Conservation (phyloP, 139 green algal species). For the Chlorella ohadii region DNA sequence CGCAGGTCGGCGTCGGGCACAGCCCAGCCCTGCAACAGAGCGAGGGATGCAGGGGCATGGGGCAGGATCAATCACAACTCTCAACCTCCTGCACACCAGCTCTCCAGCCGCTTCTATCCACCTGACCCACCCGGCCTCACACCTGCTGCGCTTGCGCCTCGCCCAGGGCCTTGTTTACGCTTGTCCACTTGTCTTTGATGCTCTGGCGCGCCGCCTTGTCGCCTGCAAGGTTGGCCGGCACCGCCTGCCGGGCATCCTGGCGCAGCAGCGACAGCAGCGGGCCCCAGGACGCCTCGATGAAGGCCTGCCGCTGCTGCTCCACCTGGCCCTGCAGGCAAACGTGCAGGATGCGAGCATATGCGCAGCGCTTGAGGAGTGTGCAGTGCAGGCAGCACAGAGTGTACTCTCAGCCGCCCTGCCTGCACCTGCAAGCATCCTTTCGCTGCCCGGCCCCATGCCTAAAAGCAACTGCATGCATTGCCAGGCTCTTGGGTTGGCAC, state of each 20-base stretch:
- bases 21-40: slow-evolving; percentile 23
- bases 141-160: slow-evolving; percentile 26
- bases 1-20: slow-evolving; percentile 48
- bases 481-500: too few species aligned
- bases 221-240: neutral
- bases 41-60: too few species aligned
- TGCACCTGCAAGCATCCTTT: too few species aligned
- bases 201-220: slow-evolving; percentile 28
- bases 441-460: too few species aligned
- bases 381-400: too few species aligned
- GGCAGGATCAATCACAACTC: too few species aligned
- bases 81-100: too few species aligned
- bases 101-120: too few species aligned
- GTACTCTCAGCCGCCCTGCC: too few species aligned
- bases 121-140: neutral
- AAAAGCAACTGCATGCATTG: too few species aligned
- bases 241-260: neutral
- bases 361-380: too few species aligned
- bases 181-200: slow-evolving; percentile 29
- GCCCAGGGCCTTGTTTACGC: slow-evolving; percentile 25
- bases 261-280: slow-evolving; percentile 26
- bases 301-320: slow-evolving; percentile 11
- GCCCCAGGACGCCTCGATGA: slow-evolving; percentile 2
- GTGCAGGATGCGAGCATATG: too few species aligned
- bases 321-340: slow-evolving; percentile 14